A percentile compares a stretch with the other conserved stretches of the same genome.
Conservation (phyloP, 805 yeast species). For the Candida suzukii region DNA sequence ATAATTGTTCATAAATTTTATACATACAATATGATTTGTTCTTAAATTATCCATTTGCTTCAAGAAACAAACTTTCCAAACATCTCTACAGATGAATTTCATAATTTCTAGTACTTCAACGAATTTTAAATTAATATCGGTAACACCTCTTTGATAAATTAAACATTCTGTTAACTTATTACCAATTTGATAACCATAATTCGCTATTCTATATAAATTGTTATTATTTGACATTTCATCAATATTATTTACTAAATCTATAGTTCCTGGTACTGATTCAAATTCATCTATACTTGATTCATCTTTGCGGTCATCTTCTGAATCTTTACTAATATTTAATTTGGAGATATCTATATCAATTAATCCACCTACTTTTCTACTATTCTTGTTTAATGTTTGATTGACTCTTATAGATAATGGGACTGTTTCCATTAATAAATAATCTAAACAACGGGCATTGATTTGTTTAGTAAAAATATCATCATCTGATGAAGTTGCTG, state of each 20-base stretch:
- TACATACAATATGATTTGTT: conserved; percentile 72
- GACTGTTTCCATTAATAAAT: conserved; percentile 67
- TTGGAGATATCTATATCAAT: conserved; percentile 3
- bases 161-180: conserved; percentile 22
- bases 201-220: conserved; percentile 54
- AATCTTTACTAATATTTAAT: conserved; percentile 4
- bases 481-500: background rate
- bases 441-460: conserved; percentile 50
- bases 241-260: conserved; percentile 29
- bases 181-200: conserved; percentile 53
- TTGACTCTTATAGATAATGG: conserved; percentile 66
- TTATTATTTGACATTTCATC: conserved; percentile 35
- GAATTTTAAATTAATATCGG: conserved; percentile 25
- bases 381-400: conserved; percentile 30
- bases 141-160: conserved; percentile 16
- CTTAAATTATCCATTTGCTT: conserved; percentile 89
- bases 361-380: conserved; percentile 8
- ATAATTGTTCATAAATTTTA: background rate
- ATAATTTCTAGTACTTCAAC: conserved; percentile 70
- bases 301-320: background rate
- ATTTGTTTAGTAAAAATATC: conserved; percentile 31
- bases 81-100: conserved; percentile 89
- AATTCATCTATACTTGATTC: background rate
- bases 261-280: conserved; percentile 28
- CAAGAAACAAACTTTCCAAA: conserved; percentile 74